Percentiles rank a stretch among this genome's conserved stretches.
Conservation (phyloP, 768 basidiomycete species). For the Collybia mongolica region DNA sequence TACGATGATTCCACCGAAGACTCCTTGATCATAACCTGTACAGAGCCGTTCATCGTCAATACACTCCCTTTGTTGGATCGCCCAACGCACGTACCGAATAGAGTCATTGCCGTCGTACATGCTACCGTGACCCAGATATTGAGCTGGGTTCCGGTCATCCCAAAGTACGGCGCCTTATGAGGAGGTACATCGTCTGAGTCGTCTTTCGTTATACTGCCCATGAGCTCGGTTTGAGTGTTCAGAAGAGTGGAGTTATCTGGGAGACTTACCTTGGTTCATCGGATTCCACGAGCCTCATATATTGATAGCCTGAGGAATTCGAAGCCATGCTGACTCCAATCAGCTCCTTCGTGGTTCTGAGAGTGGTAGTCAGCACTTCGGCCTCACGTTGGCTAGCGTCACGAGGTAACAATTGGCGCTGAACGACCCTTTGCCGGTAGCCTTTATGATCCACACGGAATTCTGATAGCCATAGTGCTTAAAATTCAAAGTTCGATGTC, state of each 20-base stretch:
- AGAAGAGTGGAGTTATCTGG: background rate
- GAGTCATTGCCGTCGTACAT: slow-evolving; percentile 50
- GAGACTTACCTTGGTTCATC: slow-evolving; percentile 9
- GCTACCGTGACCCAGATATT: slow-evolving; percentile 49
- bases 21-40: slow-evolving; percentile 52
- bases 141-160: slow-evolving; percentile 41
- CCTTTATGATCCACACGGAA: no score
- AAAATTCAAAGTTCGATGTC: no score
- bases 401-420: background rate
- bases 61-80: no score
- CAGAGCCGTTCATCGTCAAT: background rate
- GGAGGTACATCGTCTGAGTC: background rate
- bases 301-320: slow-evolving; percentile 12
- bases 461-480: no score
- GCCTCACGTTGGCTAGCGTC: background rate
- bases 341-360: no score
- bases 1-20: slow-evolving; percentile 52
- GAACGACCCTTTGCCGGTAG: no score
- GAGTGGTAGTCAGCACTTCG: background rate
- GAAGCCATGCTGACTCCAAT: slow-evolving; percentile 10
- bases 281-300: slow-evolving; percentile 15
- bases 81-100: slow-evolving; percentile 35
- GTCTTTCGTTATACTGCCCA: slow-evolving; percentile 5
- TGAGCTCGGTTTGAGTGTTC: background rate
- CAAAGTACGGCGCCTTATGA: slow-evolving; percentile 34